phyloP scores from a whole-genome alignment of 768 basidiomycete species.

The Amanita thiersii region DNA sequence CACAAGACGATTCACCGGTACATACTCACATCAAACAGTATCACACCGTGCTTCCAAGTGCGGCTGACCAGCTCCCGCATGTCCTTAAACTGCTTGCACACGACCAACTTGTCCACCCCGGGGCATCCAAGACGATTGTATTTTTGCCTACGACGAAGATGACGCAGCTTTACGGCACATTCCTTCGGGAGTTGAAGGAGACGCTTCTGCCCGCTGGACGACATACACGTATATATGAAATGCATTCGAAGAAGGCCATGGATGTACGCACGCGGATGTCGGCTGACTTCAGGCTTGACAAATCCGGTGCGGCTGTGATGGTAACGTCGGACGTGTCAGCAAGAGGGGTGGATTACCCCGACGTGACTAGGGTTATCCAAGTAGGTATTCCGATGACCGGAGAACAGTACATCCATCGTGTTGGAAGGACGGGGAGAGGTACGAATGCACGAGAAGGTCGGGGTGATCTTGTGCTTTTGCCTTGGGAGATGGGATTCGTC shows the following conservation, averaged over 20 bases:
- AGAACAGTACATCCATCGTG: slow-evolving; percentile 79
- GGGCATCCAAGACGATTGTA: slow-evolving; percentile 66
- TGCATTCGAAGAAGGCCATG: slow-evolving; percentile 73
- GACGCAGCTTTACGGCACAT: slow-evolving; percentile 64
- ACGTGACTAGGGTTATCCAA: slow-evolving; percentile 85
- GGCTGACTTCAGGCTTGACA: slow-evolving; percentile 51
- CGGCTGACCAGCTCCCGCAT: slow-evolving; percentile 70
- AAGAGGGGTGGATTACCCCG: slow-evolving; percentile 84
- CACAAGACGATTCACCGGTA: slow-evolving; percentile 51
- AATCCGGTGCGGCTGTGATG: slow-evolving; percentile 48
- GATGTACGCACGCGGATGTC: slow-evolving; percentile 47
- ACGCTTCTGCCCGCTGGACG: slow-evolving; percentile 40
- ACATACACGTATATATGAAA: slow-evolving; percentile 60
- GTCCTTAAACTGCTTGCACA: slow-evolving; percentile 74
- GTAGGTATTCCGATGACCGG: slow-evolving; percentile 66
- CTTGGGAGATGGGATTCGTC: slow-evolving; percentile 72
- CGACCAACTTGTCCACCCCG: slow-evolving; percentile 71
- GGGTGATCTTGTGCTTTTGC: slow-evolving; percentile 73
- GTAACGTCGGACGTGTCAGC: slow-evolving; percentile 87
- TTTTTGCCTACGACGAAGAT: slow-evolving; percentile 84
- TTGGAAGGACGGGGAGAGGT: slow-evolving; percentile 79
- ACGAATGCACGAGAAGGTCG: slow-evolving; percentile 37
- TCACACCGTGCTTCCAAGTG: slow-evolving; percentile 61
- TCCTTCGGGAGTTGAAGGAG: slow-evolving; percentile 45
- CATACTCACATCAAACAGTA: slow-evolving; percentile 77